Evolutionary conservation across 75 land plant species (phyloP).

Genomic region (Pinus taeda): DNA sequence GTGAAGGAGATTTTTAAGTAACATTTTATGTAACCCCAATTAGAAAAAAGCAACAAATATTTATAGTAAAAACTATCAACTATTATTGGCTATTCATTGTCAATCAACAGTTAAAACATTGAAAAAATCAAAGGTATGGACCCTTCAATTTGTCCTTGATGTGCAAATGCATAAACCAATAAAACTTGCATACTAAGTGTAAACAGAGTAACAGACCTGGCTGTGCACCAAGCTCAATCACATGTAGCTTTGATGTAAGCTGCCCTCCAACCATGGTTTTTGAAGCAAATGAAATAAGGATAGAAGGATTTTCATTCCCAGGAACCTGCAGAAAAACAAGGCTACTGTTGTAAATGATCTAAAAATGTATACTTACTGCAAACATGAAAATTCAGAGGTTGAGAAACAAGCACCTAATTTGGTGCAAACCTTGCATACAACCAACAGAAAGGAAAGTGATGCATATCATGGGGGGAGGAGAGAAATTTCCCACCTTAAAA

Average conservation of each 20-base stretch:
- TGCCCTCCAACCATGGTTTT: conserved; percentile 76
- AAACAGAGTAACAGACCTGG: conserved; percentile 51
- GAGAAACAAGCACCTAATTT: not conserved
- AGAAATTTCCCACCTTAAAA: conserved; percentile 46
- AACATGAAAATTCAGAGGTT: not conserved
- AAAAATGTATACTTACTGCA: not conserved
- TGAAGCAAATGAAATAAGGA: conserved; percentile 79
- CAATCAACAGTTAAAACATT: not conserved
- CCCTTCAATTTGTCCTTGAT: not conserved
- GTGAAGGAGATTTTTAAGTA: not conserved
- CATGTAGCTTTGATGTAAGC: conserved; percentile 87
- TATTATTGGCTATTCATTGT: not conserved
- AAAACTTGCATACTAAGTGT: no score
- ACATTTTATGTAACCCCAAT: not conserved
- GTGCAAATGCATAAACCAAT: not conserved
- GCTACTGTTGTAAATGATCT: not conserved
- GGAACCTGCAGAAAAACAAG: conserved; percentile 54
- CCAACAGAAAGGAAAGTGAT: not conserved
- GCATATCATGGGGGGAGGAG: not conserved
- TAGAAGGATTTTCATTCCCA: conserved; percentile 84
- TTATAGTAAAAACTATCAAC: not conserved
- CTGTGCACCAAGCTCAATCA: conserved; percentile 98
- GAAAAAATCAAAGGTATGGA: not conserved
- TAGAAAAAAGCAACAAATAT: no score
- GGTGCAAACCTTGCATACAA: not conserved